Evolutionary conservation across 1,284 basidiomycete species (phyloP).

Genomic region (Cryptococcus wingfieldii): DNA sequence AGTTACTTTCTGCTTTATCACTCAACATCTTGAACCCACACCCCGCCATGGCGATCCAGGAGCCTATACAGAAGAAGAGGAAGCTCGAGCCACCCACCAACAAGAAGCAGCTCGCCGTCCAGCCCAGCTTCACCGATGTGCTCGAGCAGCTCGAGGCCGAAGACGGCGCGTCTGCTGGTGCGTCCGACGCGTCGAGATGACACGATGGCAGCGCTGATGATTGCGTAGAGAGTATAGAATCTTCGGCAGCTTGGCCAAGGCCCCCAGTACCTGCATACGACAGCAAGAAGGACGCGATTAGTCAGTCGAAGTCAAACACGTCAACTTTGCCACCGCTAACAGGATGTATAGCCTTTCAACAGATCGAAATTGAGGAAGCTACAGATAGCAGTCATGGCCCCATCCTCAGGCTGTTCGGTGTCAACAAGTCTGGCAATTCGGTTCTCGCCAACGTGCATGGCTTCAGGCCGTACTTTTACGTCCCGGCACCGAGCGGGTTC

Average conservation of each 20-base stretch:
- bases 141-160: constrained; percentile 70
- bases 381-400: constrained; percentile 56
- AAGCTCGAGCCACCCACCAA: constrained; percentile 16
- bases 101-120: constrained; percentile 13
- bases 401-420: constrained; percentile 75
- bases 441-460: constrained; percentile 74
- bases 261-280: constrained; percentile 60
- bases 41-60: constrained; percentile 11
- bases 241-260: constrained; percentile 67
- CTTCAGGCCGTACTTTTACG: constrained; percentile 87
- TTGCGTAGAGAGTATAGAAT: constrained; percentile 41
- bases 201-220: not conserved
- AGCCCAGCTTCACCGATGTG: constrained; percentile 68
- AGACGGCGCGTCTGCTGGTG: constrained; percentile 51
- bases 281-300: constrained; percentile 60
- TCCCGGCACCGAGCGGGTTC: constrained; percentile 72
- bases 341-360: constrained; percentile 64
- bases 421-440: constrained; percentile 82
- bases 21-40: not conserved
- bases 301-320: constrained; percentile 38
- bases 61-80: constrained; percentile 36
- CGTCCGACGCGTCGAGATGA: not conserved
- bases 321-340: not conserved
- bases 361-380: constrained; percentile 82
- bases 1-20: not conserved